These are phyloP conservation scores for Vaccinium corymbosum DNA, from an alignment of 148 eudicot species.

Conservation along the genomic window DNA sequence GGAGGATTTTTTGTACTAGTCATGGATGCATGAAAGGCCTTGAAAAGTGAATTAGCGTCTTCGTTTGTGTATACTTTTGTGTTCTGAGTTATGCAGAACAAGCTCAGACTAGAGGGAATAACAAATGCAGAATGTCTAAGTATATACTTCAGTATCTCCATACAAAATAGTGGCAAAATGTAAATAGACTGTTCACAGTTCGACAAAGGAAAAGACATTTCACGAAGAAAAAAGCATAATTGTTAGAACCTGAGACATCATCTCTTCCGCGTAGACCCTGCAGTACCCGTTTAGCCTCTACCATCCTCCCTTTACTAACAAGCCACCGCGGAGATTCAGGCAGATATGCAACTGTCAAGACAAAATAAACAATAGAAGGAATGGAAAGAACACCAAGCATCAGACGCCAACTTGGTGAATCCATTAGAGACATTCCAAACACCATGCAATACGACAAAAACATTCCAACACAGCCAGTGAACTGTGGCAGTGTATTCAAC, in stretches of 20 bases:
- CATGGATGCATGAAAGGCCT: slow-evolving; percentile 2
- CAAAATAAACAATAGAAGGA: slow-evolving; percentile 64
- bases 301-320: slow-evolving; percentile 89
- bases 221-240: not conserved
- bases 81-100: not conserved
- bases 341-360: slow-evolving; percentile 51
- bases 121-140: not conserved
- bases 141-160: not conserved
- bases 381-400: slow-evolving; percentile 84
- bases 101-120: not conserved
- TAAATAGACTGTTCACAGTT: not conserved
- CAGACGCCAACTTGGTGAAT: slow-evolving; percentile 77
- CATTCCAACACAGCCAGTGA: slow-evolving; percentile 83
- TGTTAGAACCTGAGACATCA: slow-evolving; percentile 70
- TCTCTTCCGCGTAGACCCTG: slow-evolving; percentile 65
- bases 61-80: not conserved
- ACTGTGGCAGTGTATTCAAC: slow-evolving; percentile 86
- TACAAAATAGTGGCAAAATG: not conserved
- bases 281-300: slow-evolving; percentile 71
- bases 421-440: slow-evolving; percentile 72
- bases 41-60: not conserved
- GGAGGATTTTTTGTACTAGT: too few species aligned
- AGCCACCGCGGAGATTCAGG: slow-evolving; percentile 99
- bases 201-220: not conserved
- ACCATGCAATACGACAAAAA: slow-evolving; percentile 85